A percentile compares a stretch with the other conserved stretches of the same genome.
These are phyloP conservation scores for Chlorella vulgaris DNA, from an alignment of 139 green algal genomes.

Conservation along the genomic window DNA sequence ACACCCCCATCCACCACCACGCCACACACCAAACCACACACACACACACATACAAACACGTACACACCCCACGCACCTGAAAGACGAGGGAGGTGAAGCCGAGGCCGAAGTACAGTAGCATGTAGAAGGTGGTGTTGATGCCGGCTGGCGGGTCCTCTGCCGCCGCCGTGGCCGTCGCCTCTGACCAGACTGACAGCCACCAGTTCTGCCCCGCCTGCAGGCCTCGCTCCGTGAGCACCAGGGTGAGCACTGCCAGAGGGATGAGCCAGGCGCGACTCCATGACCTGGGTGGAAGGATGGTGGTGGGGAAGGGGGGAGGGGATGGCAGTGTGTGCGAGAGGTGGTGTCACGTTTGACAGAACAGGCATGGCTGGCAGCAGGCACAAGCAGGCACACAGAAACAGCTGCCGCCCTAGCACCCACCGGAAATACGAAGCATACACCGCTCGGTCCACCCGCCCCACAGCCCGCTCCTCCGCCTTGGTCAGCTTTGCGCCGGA, in stretches of 20 bases:
- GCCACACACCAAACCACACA: not conserved
- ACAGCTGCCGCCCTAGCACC: not conserved
- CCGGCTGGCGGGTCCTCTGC: not conserved
- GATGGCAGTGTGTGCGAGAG: not conserved
- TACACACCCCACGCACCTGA: conserved; percentile 15
- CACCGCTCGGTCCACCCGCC: conserved; percentile 68
- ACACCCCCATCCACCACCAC: no score
- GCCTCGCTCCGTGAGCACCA: conserved; percentile 47
- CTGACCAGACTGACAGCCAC: conserved; percentile 58
- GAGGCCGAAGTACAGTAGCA: conserved; percentile 74
- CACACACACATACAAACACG: not conserved
- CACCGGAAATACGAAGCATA: conserved; percentile 78
- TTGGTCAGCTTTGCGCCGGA: conserved; percentile 43
- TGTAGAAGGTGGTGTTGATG: conserved; percentile 47
- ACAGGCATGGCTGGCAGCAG: not conserved
- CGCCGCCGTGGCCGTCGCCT: conserved; percentile 27
- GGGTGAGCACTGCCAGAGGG: conserved; percentile 54
- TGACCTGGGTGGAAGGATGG: conserved; percentile 18
- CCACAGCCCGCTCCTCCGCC: conserved; percentile 74
- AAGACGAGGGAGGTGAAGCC: conserved; percentile 64
- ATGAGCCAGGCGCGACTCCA: conserved; percentile 72
- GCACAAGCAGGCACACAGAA: not conserved
- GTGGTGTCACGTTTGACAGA: not conserved
- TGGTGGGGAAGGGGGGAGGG: not conserved
- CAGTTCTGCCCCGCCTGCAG: conserved; percentile 74